Evolutionary conservation across 176 grass and related monocot genomes (phyloP).

Genomic region (barley (Hordeum vulgare)): DNA sequence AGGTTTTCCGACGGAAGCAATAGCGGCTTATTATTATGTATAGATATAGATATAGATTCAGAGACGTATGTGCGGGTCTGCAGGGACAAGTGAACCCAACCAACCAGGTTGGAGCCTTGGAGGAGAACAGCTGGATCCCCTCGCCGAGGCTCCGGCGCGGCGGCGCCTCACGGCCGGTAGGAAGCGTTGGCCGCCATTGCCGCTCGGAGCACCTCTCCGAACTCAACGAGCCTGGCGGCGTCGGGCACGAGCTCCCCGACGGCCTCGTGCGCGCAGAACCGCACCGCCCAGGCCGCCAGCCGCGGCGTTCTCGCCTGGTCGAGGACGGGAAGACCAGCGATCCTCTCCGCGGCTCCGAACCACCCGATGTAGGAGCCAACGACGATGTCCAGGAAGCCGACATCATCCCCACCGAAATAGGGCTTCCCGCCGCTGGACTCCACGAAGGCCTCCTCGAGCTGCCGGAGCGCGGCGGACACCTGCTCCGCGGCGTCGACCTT

Average conservation of each 20-base stretch:
- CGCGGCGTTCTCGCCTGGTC: slow-evolving; percentile 1
- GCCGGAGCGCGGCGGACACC: not conserved
- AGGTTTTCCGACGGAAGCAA: too few relatives aligned
- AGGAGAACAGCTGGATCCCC: not conserved
- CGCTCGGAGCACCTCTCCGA: slow-evolving; percentile 2
- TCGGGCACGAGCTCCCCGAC: slow-evolving; percentile 16
- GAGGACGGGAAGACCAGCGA: slow-evolving; percentile 16
- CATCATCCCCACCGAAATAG: not conserved
- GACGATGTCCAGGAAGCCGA: slow-evolving; percentile 41
- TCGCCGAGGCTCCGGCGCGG: not conserved
- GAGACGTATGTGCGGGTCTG: not conserved
- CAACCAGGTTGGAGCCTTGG: not conserved
- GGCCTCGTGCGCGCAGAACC: slow-evolving; percentile 18
- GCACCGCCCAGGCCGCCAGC: slow-evolving; percentile 25
- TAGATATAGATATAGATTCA: too few relatives aligned
- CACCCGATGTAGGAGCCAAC: slow-evolving; percentile 33
- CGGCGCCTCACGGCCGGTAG: not conserved
- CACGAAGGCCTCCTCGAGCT: not conserved
- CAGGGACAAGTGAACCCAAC: not conserved
- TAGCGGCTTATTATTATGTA: too few relatives aligned
- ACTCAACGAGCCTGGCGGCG: slow-evolving; percentile 20
- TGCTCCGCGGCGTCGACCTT: not conserved
- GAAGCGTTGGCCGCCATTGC: not conserved
- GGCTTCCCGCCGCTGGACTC: not conserved
- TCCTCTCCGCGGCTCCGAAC: slow-evolving; percentile 24